A percentile compares a stretch with the other conserved stretches of the same genome.
Conservation (phyloP, 2,329 filamentous ascomycete species). For the Alternaria sp. region DNA sequence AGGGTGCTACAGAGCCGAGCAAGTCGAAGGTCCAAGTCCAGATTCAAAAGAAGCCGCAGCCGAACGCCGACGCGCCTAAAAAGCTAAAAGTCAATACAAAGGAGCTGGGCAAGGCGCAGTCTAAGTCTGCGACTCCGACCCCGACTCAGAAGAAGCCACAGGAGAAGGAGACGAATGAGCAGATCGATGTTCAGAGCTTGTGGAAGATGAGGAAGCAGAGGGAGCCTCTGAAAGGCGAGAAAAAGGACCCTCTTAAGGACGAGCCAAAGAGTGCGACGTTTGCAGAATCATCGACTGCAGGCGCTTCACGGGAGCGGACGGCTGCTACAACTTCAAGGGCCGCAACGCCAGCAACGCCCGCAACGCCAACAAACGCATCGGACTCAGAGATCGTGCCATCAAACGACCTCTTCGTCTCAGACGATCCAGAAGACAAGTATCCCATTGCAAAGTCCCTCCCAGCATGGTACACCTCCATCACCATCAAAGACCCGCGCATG, state of each 20-base stretch:
- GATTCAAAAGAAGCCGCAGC: neutral
- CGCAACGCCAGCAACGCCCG: neutral
- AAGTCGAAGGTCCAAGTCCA: neutral
- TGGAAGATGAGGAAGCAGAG: neutral
- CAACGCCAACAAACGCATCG: neutral
- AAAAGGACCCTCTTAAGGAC: neutral
- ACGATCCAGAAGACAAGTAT: neutral
- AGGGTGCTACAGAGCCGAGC: neutral
- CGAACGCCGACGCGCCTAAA: neutral
- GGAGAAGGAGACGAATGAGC: neutral
- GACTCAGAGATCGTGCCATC: neutral
- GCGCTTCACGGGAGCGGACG: neutral
- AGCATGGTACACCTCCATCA: slow-evolving; percentile 23
- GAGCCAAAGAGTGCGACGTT: neutral
- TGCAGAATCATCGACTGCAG: slow-evolving; percentile 8
- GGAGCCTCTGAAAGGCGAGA: too few species aligned
- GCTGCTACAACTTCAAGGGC: neutral
- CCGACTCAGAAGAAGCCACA: neutral
- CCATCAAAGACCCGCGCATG: neutral
- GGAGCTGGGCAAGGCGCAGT: neutral
- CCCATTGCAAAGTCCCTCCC: neutral
- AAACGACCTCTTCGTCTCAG: neutral
- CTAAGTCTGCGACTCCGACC: neutral
- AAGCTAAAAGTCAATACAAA: neutral
- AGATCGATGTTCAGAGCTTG: neutral